phyloP scores from a whole-genome alignment of 1,139 yeast genomes.

The Debaryomycetaceae sp. region DNA sequence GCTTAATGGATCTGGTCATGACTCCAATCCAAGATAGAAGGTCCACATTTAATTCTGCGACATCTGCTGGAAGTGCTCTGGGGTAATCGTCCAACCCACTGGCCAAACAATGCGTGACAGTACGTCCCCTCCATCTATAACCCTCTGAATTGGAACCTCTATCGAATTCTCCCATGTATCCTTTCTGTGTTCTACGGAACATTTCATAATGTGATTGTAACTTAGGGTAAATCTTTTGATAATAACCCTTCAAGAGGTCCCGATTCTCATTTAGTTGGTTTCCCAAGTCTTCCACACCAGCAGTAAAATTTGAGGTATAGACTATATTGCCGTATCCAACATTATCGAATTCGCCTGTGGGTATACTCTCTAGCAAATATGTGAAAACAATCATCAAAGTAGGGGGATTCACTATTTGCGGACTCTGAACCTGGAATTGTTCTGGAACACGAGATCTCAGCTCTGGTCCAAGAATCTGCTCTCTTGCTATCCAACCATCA shows the following conservation, averaged over 20 bases:
- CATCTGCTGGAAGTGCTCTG: constrained; percentile 74
- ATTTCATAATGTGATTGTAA: constrained; percentile 76
- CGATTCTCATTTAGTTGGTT: constrained; percentile 57
- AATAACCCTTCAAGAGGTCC: constrained; percentile 58
- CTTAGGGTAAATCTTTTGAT: constrained; percentile 69
- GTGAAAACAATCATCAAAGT: constrained; percentile 81
- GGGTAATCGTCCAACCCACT: constrained; percentile 97
- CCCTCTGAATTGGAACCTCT: constrained; percentile 62
- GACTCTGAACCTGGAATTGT: constrained; percentile 84
- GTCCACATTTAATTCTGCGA: constrained; percentile 89
- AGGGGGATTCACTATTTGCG: constrained; percentile 93
- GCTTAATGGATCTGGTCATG: constrained; percentile 79
- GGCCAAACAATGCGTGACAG: constrained; percentile 80
- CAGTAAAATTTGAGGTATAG: constrained; percentile 1
- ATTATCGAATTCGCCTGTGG: constrained; percentile 18
- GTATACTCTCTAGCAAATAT: constrained; percentile 51
- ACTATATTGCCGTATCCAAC: constrained; percentile 6
- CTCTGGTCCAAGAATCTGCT: constrained; percentile 89
- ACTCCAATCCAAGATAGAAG: constrained; percentile 90
- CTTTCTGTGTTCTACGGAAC: constrained; percentile 81
- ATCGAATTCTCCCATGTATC: constrained; percentile 69
- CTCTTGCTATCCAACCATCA: constrained; percentile 96
- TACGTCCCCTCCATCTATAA: constrained; percentile 93
- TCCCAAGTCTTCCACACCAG: constrained; percentile 30
- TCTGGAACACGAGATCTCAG: constrained; percentile 84